A percentile compares a stretch with the other conserved stretches of the same genome.
These are phyloP conservation scores for Secale cereale DNA, from an alignment of 176 grass and related monocot species.

Conservation along the genomic window DNA sequence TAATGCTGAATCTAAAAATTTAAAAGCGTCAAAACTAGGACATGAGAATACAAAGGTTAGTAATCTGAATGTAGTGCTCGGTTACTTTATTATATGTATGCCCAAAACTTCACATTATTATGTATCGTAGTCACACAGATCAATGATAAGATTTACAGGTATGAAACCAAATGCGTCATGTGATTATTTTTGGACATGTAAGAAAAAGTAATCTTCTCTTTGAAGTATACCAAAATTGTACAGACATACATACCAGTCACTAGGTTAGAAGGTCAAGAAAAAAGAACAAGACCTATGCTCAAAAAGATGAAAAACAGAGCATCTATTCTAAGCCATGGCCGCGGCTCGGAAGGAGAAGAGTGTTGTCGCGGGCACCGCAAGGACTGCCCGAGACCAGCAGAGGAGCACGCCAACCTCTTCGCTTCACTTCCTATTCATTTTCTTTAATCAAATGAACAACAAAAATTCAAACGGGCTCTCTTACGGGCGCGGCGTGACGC, in stretches of 20 bases:
- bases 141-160: neutral
- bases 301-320: slow-evolving; percentile 31
- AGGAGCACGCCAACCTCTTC: too few relatives aligned
- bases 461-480: too few relatives aligned
- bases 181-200: neutral
- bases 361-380: too few relatives aligned
- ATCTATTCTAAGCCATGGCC: neutral
- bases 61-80: too few relatives aligned
- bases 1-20: neutral
- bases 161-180: neutral
- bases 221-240: slow-evolving; percentile 37
- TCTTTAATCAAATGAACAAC: too few relatives aligned
- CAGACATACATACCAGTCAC: slow-evolving; percentile 32
- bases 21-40: neutral
- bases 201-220: neutral
- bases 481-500: too few relatives aligned
- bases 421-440: too few relatives aligned
- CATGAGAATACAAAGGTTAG: too few relatives aligned
- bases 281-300: neutral
- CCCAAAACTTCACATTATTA: neutral
- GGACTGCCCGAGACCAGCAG: too few relatives aligned
- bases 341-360: too few relatives aligned
- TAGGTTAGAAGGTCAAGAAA: slow-evolving; percentile 26
- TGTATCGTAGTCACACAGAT: neutral
- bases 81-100: too few relatives aligned